A percentile compares a stretch with the other conserved stretches of the same genome.
These are phyloP conservation scores for Diaporthe vaccinii DNA, from an alignment of 2,329 filamentous ascomycete genomes.

Conservation along the genomic window DNA sequence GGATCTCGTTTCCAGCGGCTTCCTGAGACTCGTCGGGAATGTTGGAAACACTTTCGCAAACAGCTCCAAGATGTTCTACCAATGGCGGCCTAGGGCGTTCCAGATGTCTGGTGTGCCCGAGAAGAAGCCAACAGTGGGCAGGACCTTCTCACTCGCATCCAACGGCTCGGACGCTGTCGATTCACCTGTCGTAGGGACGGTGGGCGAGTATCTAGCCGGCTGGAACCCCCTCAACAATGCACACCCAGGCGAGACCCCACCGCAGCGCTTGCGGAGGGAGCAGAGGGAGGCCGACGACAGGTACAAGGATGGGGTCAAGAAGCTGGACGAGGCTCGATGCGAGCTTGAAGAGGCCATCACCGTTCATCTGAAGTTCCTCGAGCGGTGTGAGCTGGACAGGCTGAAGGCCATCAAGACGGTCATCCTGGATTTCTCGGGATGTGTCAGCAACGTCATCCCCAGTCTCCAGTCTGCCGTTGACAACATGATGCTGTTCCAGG, in stretches of 20 bases:
- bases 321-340: slow-evolving; percentile 91
- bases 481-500: slow-evolving; percentile 99
- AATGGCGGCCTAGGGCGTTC: slow-evolving; percentile 95
- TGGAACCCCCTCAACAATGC: slow-evolving; percentile 95
- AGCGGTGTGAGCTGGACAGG: slow-evolving; percentile 95
- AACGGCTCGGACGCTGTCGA: slow-evolving; percentile 71
- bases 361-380: slow-evolving; percentile 93
- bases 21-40: slow-evolving; percentile 91
- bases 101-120: slow-evolving; percentile 89
- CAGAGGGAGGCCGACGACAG: slow-evolving; percentile 91
- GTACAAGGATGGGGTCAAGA: slow-evolving; percentile 89
- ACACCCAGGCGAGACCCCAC: slow-evolving; percentile 92
- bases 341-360: slow-evolving; percentile 96
- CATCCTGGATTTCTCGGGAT: slow-evolving; percentile 95
- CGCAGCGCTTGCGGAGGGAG: slow-evolving; percentile 88
- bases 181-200: slow-evolving; percentile 83
- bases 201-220: slow-evolving; percentile 89
- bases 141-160: slow-evolving; percentile 80
- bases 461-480: slow-evolving; percentile 96
- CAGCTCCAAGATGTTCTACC: slow-evolving; percentile 96
- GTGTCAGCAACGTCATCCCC: slow-evolving; percentile 97
- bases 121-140: slow-evolving; percentile 80
- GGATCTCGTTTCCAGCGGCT: slow-evolving; percentile 87
- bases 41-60: slow-evolving; percentile 97
- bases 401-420: slow-evolving; percentile 99